Base-by-base conservation (phyloP, 768 basidiomycete species). In the Arthromyces matolae region DNA sequence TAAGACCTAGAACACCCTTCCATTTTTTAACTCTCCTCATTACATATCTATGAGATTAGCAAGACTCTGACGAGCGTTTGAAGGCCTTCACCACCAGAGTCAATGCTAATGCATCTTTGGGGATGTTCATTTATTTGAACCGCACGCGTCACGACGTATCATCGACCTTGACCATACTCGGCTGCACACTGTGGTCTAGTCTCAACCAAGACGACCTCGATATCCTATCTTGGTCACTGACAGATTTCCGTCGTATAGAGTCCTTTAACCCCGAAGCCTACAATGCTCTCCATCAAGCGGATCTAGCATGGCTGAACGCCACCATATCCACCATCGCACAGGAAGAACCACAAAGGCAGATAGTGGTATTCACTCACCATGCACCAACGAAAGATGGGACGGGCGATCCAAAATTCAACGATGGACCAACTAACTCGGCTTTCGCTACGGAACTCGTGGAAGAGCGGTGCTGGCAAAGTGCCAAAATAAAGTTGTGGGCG, bases 321-420 rank as follows among this genome's bases (percentile, higher is more conserved):
- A 47, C 55, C 12, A 47, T 68, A 24, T 41, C 56, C 14, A 13
- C 54, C 10, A 60, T 71, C 39, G 56, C 53, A 13, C 13, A 22
- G 5, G 49, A 64, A 19, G 64, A 68, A 51, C 64, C 64, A 1
- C 49, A 62, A 20, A 50, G 68, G 19, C 40, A 54, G 16, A 50
- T 72, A 6, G 54, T 67, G 16, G 58, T 73, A 8, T 64, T 72
- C 52, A 69, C 70, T 10, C 72, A 74, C 48, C 68, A 74, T 48
- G 68, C 71, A 1, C 72, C 72, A 7, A 72, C 71, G 5, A 53
- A 60, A 27, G 48, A 56, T 6, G 70, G 64, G 13, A 67, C 69
- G 10, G 43, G 58, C 19, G 59, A 71, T 39, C 69, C 69, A 6
- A 59, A 52, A 48, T 65, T 52, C 51, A 35, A 37, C 3, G 65